Conservation (phyloP, 805 yeast species). For the Teunomyces aglyptinius region DNA sequence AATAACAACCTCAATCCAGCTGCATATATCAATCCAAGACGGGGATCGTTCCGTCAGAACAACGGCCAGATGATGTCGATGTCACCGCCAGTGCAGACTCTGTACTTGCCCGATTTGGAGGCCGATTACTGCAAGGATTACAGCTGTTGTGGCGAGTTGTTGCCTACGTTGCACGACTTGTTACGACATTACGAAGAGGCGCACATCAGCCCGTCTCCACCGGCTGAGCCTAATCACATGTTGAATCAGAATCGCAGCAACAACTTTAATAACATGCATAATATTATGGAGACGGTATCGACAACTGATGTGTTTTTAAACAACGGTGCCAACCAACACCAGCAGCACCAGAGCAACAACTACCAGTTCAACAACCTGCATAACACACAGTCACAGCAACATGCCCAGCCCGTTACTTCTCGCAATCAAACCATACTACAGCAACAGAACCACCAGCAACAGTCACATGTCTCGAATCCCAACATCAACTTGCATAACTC, state of each 20-base stretch:
- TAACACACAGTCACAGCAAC: slow-evolving; percentile 14
- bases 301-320: slow-evolving; percentile 88
- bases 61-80: slow-evolving; percentile 28
- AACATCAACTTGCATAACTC: slow-evolving; percentile 18
- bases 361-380: slow-evolving; percentile 8
- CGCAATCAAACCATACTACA: slow-evolving; percentile 10
- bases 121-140: slow-evolving; percentile 97
- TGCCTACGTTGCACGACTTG: slow-evolving; percentile 92
- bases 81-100: slow-evolving; percentile 67
- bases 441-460: not conserved
- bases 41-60: slow-evolving; percentile 37
- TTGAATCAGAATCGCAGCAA: slow-evolving; percentile 30
- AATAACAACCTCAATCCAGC: slow-evolving; percentile 13
- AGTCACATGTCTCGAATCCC: slow-evolving; percentile 9
- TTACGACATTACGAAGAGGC: slow-evolving; percentile 95
- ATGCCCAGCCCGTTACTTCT: slow-evolving; percentile 9
- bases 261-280: slow-evolving; percentile 47
- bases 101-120: slow-evolving; percentile 88
- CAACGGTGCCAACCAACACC: slow-evolving; percentile 23
- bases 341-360: slow-evolving; percentile 10
- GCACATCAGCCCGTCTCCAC: slow-evolving; percentile 67
- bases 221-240: slow-evolving; percentile 33
- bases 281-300: slow-evolving; percentile 80
- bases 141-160: slow-evolving; percentile 88
- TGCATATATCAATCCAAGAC: slow-evolving; percentile 32